Conservation (phyloP, 1,139 yeast species). For the Taphrina wiesneri region DNA sequence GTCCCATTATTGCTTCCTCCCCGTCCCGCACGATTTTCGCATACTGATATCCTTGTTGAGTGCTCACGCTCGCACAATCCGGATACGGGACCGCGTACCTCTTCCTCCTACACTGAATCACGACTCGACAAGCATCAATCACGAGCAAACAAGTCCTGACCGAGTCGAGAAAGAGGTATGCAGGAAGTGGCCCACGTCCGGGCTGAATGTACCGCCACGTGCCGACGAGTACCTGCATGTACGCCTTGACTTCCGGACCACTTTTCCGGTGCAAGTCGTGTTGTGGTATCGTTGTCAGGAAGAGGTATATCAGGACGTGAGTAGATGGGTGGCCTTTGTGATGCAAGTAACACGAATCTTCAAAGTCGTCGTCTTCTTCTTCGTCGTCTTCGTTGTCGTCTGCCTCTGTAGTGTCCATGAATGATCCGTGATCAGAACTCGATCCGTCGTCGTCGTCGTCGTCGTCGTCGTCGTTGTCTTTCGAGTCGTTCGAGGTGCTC, state of each 20-base stretch:
- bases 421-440: neutral
- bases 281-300: neutral
- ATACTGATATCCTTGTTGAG: neutral
- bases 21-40: neutral
- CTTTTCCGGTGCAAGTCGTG: neutral
- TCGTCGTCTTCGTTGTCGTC: neutral
- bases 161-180: conserved; percentile 17
- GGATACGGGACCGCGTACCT: neutral
- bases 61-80: neutral
- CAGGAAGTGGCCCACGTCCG: conserved; percentile 8
- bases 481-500: neutral
- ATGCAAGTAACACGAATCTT: neutral
- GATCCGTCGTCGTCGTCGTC: neutral
- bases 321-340: neutral
- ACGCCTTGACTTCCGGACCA: conserved; percentile 2
- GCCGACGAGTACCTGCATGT: neutral
- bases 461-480: neutral
- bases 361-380: neutral
- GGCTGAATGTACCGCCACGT: conserved; percentile 23
- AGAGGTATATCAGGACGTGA: neutral
- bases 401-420: neutral
- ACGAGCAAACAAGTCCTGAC: neutral
- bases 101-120: neutral
- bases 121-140: neutral
- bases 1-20: neutral